Conservation (phyloP, 2,329 filamentous ascomycete species). For the Calycina herbarum region DNA sequence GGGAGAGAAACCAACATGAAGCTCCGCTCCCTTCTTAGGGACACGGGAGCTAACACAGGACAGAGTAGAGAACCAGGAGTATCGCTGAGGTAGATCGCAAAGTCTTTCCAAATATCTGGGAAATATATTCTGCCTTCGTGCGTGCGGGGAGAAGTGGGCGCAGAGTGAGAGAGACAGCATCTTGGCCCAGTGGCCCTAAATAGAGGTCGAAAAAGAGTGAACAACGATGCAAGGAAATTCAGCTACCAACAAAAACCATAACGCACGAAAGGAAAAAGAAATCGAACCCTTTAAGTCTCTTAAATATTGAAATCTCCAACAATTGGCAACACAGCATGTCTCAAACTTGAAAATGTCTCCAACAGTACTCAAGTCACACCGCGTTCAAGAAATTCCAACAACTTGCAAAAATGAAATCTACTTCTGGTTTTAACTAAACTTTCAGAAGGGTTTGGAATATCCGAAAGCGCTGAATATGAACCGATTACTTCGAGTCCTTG, state of each 20-base stretch:
- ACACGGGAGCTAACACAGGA: background rate
- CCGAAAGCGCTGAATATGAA: background rate
- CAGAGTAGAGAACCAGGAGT: background rate
- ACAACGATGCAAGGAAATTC: background rate
- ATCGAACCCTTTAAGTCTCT: background rate
- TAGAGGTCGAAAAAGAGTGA: background rate
- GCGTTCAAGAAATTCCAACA: too few species aligned
- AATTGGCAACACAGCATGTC: background rate
- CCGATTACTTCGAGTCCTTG: background rate
- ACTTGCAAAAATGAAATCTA: too few species aligned
- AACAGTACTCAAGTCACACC: too few species aligned
- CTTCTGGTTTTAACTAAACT: background rate
- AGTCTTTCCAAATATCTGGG: background rate
- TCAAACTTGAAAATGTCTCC: too few species aligned
- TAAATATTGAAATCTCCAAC: background rate
- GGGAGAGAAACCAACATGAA: background rate
- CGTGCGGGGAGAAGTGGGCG: background rate
- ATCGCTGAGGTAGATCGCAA: background rate
- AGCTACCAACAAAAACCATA: background rate
- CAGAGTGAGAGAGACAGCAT: background rate
- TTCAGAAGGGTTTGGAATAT: background rate
- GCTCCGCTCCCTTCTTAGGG: background rate
- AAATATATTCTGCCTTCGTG: background rate
- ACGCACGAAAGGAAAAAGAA: background rate
- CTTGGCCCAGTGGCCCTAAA: background rate